Percentiles rank a stretch among this genome's conserved stretches.
These are phyloP conservation scores for Elsinoe perseae DNA, from an alignment of 2,329 filamentous ascomycete species.

Conservation along the genomic window DNA sequence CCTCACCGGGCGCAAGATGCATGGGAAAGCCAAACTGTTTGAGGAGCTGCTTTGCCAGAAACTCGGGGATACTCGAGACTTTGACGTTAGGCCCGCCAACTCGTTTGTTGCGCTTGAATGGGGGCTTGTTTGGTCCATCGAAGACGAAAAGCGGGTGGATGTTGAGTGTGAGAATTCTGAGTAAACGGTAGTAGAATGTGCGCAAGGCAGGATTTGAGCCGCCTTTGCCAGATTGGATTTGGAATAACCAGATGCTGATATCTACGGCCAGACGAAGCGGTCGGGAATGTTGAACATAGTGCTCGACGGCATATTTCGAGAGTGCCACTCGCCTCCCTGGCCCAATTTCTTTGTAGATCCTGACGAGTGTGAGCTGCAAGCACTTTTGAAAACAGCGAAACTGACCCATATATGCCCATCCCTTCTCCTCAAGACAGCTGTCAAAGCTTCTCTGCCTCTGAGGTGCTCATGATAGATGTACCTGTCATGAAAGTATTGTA, in stretches of 20 bases:
- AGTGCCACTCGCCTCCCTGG: conserved; percentile 71
- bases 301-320: conserved; percentile 70
- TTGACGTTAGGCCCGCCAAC: conserved; percentile 50
- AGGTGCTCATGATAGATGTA: neutral
- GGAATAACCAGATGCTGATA: conserved; percentile 95
- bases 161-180: conserved; percentile 66
- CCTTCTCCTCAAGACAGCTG: neutral
- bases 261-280: conserved; percentile 86
- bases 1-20: conserved; percentile 87
- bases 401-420: conserved; percentile 27
- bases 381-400: neutral
- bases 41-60: conserved; percentile 75
- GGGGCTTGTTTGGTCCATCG: conserved; percentile 76
- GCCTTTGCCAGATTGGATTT: conserved; percentile 74
- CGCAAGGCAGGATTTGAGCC: conserved; percentile 84
- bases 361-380: conserved; percentile 34
- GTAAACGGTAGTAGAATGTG: conserved; percentile 84
- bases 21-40: conserved; percentile 75
- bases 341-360: conserved; percentile 86
- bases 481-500: neutral
- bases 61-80: conserved; percentile 59
- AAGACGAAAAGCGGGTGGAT: conserved; percentile 87
- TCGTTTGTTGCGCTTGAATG: conserved; percentile 79
- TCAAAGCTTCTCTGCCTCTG: neutral
- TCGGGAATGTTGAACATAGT: conserved; percentile 60